These are phyloP conservation scores for Umbilicaria muhlenbergii DNA, from an alignment of 495 filamentous ascomycete species.

Conservation along the genomic window DNA sequence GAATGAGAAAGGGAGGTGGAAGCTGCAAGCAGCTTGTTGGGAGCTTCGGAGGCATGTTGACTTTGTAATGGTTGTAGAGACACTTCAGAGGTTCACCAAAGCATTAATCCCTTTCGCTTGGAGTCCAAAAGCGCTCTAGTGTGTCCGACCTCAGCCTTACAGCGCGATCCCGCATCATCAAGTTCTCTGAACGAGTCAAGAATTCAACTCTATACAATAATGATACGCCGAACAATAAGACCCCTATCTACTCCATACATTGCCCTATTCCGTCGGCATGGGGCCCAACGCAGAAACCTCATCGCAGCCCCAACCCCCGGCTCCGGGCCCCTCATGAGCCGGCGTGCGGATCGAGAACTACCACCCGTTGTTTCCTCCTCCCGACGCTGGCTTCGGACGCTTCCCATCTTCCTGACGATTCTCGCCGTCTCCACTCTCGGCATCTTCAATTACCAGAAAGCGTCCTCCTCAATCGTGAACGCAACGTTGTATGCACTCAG, in stretches of 20 bases:
- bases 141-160: no score
- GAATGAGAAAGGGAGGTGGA: constrained; percentile 11
- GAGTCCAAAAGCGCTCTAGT: no score
- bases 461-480: constrained; percentile 62
- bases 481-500: constrained; percentile 84
- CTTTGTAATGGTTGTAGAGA: no score
- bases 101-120: no score
- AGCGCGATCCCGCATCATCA: no score
- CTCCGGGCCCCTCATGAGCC: constrained; percentile 58
- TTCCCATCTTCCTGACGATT: constrained; percentile 42
- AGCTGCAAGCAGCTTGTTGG: constrained; percentile 3
- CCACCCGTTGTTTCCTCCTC: constrained; percentile 26
- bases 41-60: no score
- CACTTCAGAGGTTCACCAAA: no score
- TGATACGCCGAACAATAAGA: no score
- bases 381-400: constrained; percentile 32
- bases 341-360: constrained; percentile 67
- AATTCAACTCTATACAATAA: no score
- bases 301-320: constrained; percentile 31
- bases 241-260: no score
- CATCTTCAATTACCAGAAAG: constrained; percentile 98
- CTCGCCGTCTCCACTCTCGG: constrained; percentile 53
- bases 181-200: no score
- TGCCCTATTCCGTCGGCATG: no score
- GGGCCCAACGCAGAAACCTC: constrained; percentile 23